Evolutionary conservation across 108 stramenopile genomes (phyloP), one percentile per base, ranked within the genome.

Genomic region (Conticribra weissflogii): DNA sequence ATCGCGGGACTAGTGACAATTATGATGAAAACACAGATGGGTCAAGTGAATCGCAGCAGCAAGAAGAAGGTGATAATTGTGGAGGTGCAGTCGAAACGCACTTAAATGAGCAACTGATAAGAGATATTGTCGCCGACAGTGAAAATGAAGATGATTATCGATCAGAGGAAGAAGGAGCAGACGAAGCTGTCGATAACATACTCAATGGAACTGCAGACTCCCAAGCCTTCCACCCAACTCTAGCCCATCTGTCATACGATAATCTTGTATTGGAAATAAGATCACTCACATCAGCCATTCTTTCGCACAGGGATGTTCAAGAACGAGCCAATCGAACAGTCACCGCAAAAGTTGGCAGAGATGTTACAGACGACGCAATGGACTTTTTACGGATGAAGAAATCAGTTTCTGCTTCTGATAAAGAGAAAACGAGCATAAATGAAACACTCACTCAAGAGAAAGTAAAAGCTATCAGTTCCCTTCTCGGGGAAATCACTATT

Each of bases 311-410:
- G 18, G 78, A 68, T 28, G 65, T 44, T 8, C 78, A 69, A 47
- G 78, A 79, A 27, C 78, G 78, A 7, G 52, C 66, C 0, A 59
- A 68, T 14, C 47, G 48, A 44, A 68, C 62, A 0, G 33, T 47
- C 5, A 28, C 60, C 49, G 74, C 73, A 14, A 22, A 55, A 23
- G 56, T 54, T 32, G 80, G 80, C 1, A 64, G 33, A 47, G 80
- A 23, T 1, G 36, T 81, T 41, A 81, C 80, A 1, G 59, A 81
- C 48, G 74, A 76, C 47, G 80, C 74, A 21, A 81, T 81, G 80
- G 70, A 76, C 31, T 72, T 76, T 24, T 54, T 81, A 36, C 55
- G 30, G 53, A 44, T 59, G 53, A 64, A 68, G 33, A 60, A 72
- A 31, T 19, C 36, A 9, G 34, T n/a, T 0, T 36, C 29, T 21